These are phyloP conservation scores for Phytophthora tubulina DNA, from an alignment of 352 stramenopile genomes.

Conservation along the genomic window DNA sequence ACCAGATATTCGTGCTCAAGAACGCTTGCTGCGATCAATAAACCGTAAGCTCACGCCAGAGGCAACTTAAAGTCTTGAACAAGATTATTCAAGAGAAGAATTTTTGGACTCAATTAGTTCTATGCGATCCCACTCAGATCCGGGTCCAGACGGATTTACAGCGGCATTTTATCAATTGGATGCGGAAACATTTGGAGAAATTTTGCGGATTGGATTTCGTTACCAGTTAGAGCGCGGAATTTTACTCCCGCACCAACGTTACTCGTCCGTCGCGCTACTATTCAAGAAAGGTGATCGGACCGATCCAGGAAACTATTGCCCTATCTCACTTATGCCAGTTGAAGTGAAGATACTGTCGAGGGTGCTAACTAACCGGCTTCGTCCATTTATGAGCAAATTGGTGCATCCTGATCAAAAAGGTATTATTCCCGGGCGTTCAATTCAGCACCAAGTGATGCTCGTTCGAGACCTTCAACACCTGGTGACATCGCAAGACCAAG, in stretches of 20 bases:
- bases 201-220: neutral
- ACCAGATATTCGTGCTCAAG: neutral
- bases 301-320: slow-evolving; percentile 5
- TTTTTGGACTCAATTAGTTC: neutral
- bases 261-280: slow-evolving; percentile 6
- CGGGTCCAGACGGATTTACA: slow-evolving; percentile 4
- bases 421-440: neutral
- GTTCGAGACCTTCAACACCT: neutral
- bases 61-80: neutral
- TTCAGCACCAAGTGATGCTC: neutral
- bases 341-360: slow-evolving; percentile 13
- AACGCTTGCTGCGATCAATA: neutral
- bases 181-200: slow-evolving; percentile 1
- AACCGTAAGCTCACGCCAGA: neutral
- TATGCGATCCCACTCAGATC: neutral
- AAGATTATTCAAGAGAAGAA: neutral
- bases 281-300: slow-evolving; percentile 15
- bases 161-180: slow-evolving; percentile 10
- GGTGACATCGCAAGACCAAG: neutral
- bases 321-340: slow-evolving; percentile 15
- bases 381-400: neutral
- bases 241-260: slow-evolving; percentile 3
- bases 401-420: slow-evolving; percentile 13
- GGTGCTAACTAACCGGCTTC: slow-evolving; percentile 1
- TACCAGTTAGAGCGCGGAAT: slow-evolving; percentile 1